These are phyloP conservation scores for Monilinia vaccinii-corymbosi DNA, from an alignment of 2,329 filamentous ascomycete species.

Conservation along the genomic window DNA sequence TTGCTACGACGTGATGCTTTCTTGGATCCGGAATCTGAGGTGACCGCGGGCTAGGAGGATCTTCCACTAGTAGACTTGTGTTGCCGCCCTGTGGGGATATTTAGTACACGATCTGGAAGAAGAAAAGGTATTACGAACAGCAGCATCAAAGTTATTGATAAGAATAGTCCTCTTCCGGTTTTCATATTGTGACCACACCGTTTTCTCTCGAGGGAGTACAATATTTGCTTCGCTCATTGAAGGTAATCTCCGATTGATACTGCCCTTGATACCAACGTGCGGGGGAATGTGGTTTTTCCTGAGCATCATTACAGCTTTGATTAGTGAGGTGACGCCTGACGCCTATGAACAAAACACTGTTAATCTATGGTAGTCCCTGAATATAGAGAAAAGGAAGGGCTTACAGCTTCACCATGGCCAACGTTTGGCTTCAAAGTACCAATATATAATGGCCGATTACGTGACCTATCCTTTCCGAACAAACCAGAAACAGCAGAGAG, in stretches of 20 bases:
- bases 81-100: conserved; percentile 12
- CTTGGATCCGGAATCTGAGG: conserved; percentile 33
- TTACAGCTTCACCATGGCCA: conserved; percentile 17
- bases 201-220: conserved; percentile 13
- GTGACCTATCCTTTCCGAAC: conserved; percentile 12
- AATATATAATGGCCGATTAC: conserved; percentile 10
- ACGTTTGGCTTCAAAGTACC: conserved; percentile 23
- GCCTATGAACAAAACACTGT: background rate
- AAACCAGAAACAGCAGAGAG: conserved; percentile 9
- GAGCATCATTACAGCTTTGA: conserved; percentile 21
- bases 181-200: conserved; percentile 27
- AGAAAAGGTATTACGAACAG: background rate
- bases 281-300: conserved; percentile 14
- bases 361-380: background rate
- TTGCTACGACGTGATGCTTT: conserved; percentile 34
- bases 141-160: conserved; percentile 40
- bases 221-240: conserved; percentile 27
- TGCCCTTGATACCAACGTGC: conserved; percentile 15
- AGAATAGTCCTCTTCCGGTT: conserved; percentile 14
- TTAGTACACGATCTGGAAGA: background rate
- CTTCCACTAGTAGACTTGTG: conserved; percentile 13
- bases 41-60: conserved; percentile 25
- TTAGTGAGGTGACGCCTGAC: conserved; percentile 21
- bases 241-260: conserved; percentile 20
- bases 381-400: background rate